phyloP scores from a whole-genome alignment of 306 rosid genomes.

The Cyclanthera cordifolia region DNA sequence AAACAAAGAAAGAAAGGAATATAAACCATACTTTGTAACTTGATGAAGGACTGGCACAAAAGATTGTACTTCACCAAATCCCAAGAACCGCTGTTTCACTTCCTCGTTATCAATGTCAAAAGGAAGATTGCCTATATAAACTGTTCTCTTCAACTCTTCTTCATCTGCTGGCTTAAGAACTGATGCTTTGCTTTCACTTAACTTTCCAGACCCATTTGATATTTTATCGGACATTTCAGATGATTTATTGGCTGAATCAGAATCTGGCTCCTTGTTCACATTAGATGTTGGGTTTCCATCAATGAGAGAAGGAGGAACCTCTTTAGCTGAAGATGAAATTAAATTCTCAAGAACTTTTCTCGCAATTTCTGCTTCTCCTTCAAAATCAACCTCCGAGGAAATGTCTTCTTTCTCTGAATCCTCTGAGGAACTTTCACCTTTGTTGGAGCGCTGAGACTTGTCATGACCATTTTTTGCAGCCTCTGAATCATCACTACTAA shows the following conservation, averaged over 20 bases:
- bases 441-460: slow-evolving; percentile 25
- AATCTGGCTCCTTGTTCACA: slow-evolving; percentile 25
- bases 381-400: slow-evolving; percentile 53
- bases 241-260: slow-evolving; percentile 25
- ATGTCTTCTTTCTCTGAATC: slow-evolving; percentile 29
- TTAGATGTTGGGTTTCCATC: slow-evolving; percentile 25
- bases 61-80: slow-evolving; percentile 73
- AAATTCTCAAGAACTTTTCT: slow-evolving; percentile 63
- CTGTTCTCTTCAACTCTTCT: slow-evolving; percentile 64
- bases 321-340: slow-evolving; percentile 42
- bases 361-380: slow-evolving; percentile 69
- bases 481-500: slow-evolving; percentile 36
- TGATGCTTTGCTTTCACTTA: slow-evolving; percentile 23
- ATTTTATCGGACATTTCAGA: slow-evolving; percentile 20
- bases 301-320: slow-evolving; percentile 22
- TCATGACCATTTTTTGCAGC: slow-evolving; percentile 19
- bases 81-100: slow-evolving; percentile 70
- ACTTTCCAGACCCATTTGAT: slow-evolving; percentile 20
- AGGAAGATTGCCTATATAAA: slow-evolving; percentile 75
- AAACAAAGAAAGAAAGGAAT: background rate
- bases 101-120: slow-evolving; percentile 65
- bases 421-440: slow-evolving; percentile 28
- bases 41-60: slow-evolving; percentile 78
- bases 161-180: slow-evolving; percentile 37
- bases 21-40: slow-evolving; percentile 62